Evolutionary conservation across 768 basidiomycete species (phyloP), one percentile per base, ranked within the genome.

Genomic region (Mycena galericulata): DNA sequence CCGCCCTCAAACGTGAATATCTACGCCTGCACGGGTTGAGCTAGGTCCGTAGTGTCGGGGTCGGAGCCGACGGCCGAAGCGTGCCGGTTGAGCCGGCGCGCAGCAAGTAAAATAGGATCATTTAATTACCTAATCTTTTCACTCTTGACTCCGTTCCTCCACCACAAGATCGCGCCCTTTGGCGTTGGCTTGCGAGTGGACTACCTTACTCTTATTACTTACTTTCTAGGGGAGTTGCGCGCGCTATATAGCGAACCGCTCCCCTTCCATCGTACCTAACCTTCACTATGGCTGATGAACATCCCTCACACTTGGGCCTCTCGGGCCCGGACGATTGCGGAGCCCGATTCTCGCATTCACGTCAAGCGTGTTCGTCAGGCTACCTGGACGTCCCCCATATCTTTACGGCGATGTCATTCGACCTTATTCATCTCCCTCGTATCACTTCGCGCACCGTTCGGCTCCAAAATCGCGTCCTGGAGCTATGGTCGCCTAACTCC

Each of bases 401-500:
- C 6, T 18, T 8, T 27, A 18, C 30, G 3, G 43, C 36, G 12
- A 14, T 59, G n/a, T 4, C 3, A 18, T 34, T 45, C 27, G 46
- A 59, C 26, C 20, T 56, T 2, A 36, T 3, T 4, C 24, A 36
- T 6, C 54, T 56, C 15, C 41, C 58, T 4, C 27, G n/a, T 4
- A 24, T 46, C 6, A n/a, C 58, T 6, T 34, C 38, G 6, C 43
- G 58, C 5, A 4, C 30, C 15, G 58, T 59, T 2, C 4, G 17
- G 2, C 4, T 32, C 2, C 27, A 12, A 2, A 29, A 20, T 1
- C 40, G 46, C 2, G 5, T 30, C 2, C 30, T 46, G 4, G 22
- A 43, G 7, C 58, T 59, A 2, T 59, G 58, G 58, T 59, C 58
- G 18, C 45, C 43, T 1, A 59, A 59, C 29, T 45, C 58, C 4